Base-by-base conservation (phyloP, 257 asterid species). In the Echites panduratus region DNA sequence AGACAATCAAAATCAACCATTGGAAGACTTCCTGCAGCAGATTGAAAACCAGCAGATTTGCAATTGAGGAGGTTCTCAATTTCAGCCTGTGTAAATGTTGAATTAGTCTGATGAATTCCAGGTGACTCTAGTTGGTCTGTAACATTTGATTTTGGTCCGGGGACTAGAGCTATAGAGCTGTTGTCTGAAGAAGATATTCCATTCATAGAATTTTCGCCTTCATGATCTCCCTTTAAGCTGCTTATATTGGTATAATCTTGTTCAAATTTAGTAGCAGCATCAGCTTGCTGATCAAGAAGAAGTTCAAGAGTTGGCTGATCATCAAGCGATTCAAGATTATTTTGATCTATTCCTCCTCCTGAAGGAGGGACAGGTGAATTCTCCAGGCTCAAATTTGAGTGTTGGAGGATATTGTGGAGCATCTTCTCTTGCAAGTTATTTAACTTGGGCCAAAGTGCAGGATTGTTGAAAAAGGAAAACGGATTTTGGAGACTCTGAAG, bases 401-500 rank as follows among this genome's bases (percentile, higher is more conserved):
- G 76, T 67, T 83, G 85, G 44, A 84, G 82, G 84, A 79, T 71
- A 32, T 3, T 32, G 63, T 90, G 91, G 64, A 88, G 82, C 88
- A 83, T 83, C 57, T 84, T 85, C 24, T 83, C 82, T 73, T 86
- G 95, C 0, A 80, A 79, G 47, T 87, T 89, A 47, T 80, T 84
- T 40, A 81, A 22, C 43, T 87, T 90, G 13, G 96, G 91, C 89
- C 87, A 87, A 53, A 86, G 81, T 1, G 87, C 35, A 32, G 90
- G 94, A 68, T 85, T 85, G 24, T 81, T 84, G 82, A 80, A 84
- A 44, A 86, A 75, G 7, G 96, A 84, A 35, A 84, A 72, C 43
- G 97, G 94, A 69, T 81, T 87, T 78, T 84, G 84, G 41, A 79
- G 84, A 52, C 63, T 82, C 76, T 87, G 96, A 78, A 92, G 93